A percentile compares a stretch with the other conserved stretches of the same genome.
Evolutionary conservation across 177 flowering plant species (phyloP).

Genomic region (Tripterygium wilfordii): DNA sequence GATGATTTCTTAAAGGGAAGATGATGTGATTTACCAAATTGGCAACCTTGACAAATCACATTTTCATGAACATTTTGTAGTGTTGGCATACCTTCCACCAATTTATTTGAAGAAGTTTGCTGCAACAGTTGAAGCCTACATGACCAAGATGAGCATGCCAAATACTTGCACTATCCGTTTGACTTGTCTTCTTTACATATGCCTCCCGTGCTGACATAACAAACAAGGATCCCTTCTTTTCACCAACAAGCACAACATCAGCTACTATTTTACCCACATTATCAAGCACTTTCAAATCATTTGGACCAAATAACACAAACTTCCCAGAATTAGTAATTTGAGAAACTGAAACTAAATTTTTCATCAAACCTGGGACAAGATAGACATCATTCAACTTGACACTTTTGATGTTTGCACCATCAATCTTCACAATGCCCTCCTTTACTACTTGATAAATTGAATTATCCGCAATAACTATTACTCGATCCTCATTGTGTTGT

Average conservation of each 20-base stretch:
- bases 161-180: slow-evolving; percentile 5
- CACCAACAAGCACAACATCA: slow-evolving; percentile 20
- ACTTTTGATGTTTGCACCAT: background rate
- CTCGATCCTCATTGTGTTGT: slow-evolving; percentile 10
- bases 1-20: background rate
- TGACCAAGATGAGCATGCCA: slow-evolving; percentile 21
- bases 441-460: slow-evolving; percentile 11
- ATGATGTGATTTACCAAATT: slow-evolving; percentile 11
- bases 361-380: slow-evolving; percentile 8
- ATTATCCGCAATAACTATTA: slow-evolving; percentile 18
- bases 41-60: slow-evolving; percentile 7
- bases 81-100: slow-evolving; percentile 13
- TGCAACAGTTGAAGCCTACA: slow-evolving; percentile 11
- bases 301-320: background rate
- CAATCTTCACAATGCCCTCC: slow-evolving; percentile 7
- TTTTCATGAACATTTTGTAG: background rate
- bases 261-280: background rate
- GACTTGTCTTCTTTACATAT: slow-evolving; percentile 12
- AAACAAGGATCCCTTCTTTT: slow-evolving; percentile 13
- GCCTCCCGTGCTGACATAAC: slow-evolving; percentile 13
- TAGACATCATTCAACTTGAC: slow-evolving; percentile 1
- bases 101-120: slow-evolving; percentile 12
- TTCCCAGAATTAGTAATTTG: slow-evolving; percentile 17
- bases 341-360: slow-evolving; percentile 19
- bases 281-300: slow-evolving; percentile 1